Percentiles rank a stretch among this genome's conserved stretches.
phyloP scores from a whole-genome alignment of 352 stramenopile species.

The Phytophthora vignae region DNA sequence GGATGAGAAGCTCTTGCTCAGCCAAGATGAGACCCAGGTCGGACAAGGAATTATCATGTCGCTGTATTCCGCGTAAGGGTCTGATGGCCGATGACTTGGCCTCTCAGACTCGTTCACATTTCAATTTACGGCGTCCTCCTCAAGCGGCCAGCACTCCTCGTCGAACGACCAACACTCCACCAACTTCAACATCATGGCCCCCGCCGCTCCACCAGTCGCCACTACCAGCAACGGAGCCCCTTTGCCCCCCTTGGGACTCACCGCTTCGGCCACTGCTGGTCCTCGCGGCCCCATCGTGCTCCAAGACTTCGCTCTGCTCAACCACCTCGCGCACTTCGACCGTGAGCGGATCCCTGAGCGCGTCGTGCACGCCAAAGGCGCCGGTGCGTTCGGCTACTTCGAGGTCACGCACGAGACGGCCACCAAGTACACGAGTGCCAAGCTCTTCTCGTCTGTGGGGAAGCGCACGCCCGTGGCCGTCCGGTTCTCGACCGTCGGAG shows the following conservation, averaged over 20 bases:
- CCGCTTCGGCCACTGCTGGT: constrained; percentile 73
- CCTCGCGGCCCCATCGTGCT: constrained; percentile 68
- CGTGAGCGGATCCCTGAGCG: constrained; percentile 93
- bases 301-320: constrained; percentile 89
- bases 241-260: constrained; percentile 67
- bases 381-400: constrained; percentile 93
- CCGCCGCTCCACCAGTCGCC: constrained; percentile 2
- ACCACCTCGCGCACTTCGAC: constrained; percentile 93
- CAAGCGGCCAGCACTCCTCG: not conserved
- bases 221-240: constrained; percentile 71
- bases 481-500: constrained; percentile 89
- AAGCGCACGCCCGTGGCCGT: constrained; percentile 89
- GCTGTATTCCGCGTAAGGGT: not conserved
- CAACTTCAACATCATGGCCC: not conserved
- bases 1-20: not conserved
- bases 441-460: constrained; percentile 77
- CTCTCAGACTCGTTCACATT: not conserved
- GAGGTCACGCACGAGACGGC: constrained; percentile 77
- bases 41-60: not conserved
- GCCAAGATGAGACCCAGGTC: not conserved
- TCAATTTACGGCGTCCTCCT: not conserved
- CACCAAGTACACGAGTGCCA: constrained; percentile 72
- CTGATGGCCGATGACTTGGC: not conserved
- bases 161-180: not conserved
- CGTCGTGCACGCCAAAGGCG: constrained; percentile 92